These are phyloP conservation scores for Flaveria sonorensis DNA, from an alignment of 129 eudicot genomes.

Conservation along the genomic window DNA sequence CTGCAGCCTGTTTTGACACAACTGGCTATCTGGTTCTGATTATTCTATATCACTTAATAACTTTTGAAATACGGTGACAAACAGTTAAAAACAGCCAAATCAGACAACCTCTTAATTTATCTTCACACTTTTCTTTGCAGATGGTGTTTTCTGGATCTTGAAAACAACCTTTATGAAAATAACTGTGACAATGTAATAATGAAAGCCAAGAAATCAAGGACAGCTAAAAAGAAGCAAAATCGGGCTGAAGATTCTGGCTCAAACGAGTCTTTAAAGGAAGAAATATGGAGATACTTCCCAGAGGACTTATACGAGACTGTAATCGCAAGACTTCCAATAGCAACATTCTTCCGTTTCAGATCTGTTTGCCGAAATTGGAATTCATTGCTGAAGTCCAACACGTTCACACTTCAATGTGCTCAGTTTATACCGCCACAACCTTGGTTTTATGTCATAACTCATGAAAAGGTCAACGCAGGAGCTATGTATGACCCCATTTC, in stretches of 20 bases:
- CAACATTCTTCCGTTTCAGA: constrained; percentile 76
- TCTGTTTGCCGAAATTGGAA: constrained; percentile 85
- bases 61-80: not conserved
- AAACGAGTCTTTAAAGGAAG: constrained; percentile 50
- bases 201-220: constrained; percentile 43
- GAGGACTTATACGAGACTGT: constrained; percentile 78
- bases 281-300: constrained; percentile 78
- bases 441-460: constrained; percentile 80
- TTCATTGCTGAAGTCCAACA: constrained; percentile 57
- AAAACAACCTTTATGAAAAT: constrained; percentile 47
- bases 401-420: constrained; percentile 64
- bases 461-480: constrained; percentile 57
- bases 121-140: constrained; percentile 53
- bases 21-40: not conserved
- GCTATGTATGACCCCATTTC: constrained; percentile 72
- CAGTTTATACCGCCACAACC: constrained; percentile 55
- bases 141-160: constrained; percentile 57
- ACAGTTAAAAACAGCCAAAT: constrained; percentile 25
- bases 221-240: constrained; percentile 50
- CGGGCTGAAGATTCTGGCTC: constrained; percentile 31
- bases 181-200: constrained; percentile 52
- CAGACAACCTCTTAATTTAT: constrained; percentile 41
- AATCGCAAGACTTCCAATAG: constrained; percentile 74
- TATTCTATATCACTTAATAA: not conserved
- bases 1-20: no score